These are phyloP conservation scores for Akanthomyces muscarius DNA, from an alignment of 2,329 filamentous ascomycete species.

Conservation along the genomic window DNA sequence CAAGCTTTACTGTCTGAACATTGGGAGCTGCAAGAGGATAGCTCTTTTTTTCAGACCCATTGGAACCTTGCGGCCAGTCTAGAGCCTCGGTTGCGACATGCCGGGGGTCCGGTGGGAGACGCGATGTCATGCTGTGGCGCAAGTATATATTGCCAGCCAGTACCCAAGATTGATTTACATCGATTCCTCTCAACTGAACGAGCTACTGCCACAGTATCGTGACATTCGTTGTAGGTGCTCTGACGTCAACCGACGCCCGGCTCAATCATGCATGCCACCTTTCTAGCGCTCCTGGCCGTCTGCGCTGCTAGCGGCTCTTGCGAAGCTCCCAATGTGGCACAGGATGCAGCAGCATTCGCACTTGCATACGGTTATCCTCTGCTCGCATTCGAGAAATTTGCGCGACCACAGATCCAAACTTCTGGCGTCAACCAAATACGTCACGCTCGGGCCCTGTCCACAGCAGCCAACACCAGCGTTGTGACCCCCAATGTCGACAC, in stretches of 20 bases:
- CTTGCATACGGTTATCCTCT: conserved; percentile 5
- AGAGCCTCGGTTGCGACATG: background rate
- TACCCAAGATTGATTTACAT: too few relatives aligned
- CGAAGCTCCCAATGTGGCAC: background rate
- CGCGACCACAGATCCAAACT: background rate
- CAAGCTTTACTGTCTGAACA: background rate
- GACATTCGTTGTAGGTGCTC: background rate
- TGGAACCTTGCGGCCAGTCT: background rate
- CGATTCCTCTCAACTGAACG: background rate
- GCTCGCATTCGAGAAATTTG: background rate
- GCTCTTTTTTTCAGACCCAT: background rate
- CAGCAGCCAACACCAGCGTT: background rate
- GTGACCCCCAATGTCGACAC: conserved; percentile 7
- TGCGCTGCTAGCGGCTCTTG: background rate
- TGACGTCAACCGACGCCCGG: background rate
- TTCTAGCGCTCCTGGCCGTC: background rate
- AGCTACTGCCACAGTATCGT: background rate
- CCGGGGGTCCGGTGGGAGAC: background rate
- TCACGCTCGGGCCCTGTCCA: background rate
- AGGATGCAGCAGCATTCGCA: background rate
- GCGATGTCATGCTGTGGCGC: background rate
- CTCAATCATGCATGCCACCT: background rate
- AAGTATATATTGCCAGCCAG: background rate
- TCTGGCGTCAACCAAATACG: background rate
- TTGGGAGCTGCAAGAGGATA: background rate